Percentiles rank a stretch among this genome's conserved stretches.
These are phyloP conservation scores for Tympanopsis confertula DNA, from an alignment of 2,329 filamentous ascomycete genomes.

Conservation along the genomic window DNA sequence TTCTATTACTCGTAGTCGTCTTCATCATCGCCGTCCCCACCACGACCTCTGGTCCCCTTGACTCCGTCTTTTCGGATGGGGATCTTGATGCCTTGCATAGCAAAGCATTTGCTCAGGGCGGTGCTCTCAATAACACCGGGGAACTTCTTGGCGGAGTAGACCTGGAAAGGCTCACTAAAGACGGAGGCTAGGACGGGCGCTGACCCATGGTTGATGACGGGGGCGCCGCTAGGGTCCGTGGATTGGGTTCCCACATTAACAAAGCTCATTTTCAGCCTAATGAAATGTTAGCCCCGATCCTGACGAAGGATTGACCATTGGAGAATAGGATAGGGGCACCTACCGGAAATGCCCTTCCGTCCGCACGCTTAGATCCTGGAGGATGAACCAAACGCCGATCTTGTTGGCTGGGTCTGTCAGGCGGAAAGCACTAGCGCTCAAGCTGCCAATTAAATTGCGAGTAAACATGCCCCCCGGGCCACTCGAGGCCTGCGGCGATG, in stretches of 20 bases:
- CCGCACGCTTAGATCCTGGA: conserved; percentile 58
- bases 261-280: conserved; percentile 20
- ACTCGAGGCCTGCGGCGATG: neutral
- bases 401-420: conserved; percentile 47
- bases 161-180: conserved; percentile 54
- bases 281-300: neutral
- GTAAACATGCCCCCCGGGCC: conserved; percentile 49
- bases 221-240: conserved; percentile 15
- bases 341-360: conserved; percentile 56
- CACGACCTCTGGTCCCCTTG: neutral
- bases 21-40: neutral
- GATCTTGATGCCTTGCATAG: conserved; percentile 58
- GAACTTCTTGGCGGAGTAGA: conserved; percentile 62
- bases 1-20: conserved; percentile 1
- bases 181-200: conserved; percentile 49
- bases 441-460: conserved; percentile 54
- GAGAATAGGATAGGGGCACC: conserved; percentile 9
- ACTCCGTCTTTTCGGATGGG: conserved; percentile 52
- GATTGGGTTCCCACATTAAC: conserved; percentile 39
- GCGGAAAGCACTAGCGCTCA: conserved; percentile 51
- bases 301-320: neutral
- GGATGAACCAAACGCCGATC: conserved; percentile 56
- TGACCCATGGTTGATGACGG: conserved; percentile 37
- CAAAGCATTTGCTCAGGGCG: conserved; percentile 53
- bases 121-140: conserved; percentile 60